Evolutionary conservation across 1,284 basidiomycete genomes (phyloP), one percentile per base, ranked within the genome.

Genomic region (Puccinia hordei): DNA sequence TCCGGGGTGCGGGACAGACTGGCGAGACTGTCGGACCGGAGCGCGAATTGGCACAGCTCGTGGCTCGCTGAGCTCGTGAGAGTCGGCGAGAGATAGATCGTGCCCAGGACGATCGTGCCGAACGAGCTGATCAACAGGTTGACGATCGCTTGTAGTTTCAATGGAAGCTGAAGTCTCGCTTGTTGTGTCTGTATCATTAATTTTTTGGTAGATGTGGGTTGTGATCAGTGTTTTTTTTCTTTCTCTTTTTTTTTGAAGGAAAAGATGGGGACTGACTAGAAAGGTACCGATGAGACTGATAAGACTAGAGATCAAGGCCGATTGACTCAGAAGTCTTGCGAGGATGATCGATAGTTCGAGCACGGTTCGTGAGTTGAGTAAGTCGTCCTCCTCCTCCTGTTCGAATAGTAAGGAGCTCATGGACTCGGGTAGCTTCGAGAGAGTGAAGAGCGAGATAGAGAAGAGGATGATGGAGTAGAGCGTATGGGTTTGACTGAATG

Each of bases 41-140:
- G n/a, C 41, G 66, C 66, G 27, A 68, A 46, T 22, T 24, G 24
- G n/a, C 66, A 68, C 46, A 68, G 66, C 27, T 68, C 41, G 27
- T 68, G 41, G 5, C 41, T 1, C 15, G 66, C 66, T 6, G 66
- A 46, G 15, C 2, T 68, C 22, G 19, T 38, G 9, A 68, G 22
- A 17, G 2, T 68, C 12, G 41, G 17, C 46, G 66, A 68, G 6
- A 68, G 41, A 46, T 46, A n/a, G 0, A 68, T 9, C 35, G 66
- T 68, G 10, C 41, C 41, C 27, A 68, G 6, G 2, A 68, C 41
- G 8, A 68, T 8, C 27, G 17, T 44, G 4, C 66, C 46, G 17
- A 38, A 46, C 24, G 41, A 2, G n/a, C 41, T 68, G 2, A 68
- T 24, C 24, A 68, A 49, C 41, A 68, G 27, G 38, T 68, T 68